phyloP scores from a whole-genome alignment of 2,329 filamentous ascomycete species.

The Alternaria consortialis region DNA sequence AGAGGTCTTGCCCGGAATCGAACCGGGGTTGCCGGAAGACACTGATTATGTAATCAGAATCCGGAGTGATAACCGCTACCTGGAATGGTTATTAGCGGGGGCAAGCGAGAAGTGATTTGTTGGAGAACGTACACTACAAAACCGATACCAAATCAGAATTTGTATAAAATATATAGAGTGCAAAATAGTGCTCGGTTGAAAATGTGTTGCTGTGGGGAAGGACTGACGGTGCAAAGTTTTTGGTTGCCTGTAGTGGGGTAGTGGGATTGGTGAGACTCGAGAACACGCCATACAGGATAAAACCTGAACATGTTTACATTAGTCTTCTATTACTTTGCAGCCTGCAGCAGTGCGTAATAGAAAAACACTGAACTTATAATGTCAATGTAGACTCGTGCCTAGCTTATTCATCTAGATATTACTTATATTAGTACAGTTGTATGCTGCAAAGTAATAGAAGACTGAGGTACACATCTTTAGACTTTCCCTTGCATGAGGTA shows the following conservation, averaged over 20 bases:
- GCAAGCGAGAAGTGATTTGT: conserved; percentile 2
- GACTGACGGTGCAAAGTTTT: background rate
- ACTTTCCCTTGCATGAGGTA: too few relatives aligned
- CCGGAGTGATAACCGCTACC: conserved; percentile 40
- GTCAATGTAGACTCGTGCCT: too few relatives aligned
- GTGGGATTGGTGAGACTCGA: background rate
- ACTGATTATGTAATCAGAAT: conserved; percentile 32
- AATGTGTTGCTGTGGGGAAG: background rate
- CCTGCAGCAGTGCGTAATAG: too few relatives aligned
- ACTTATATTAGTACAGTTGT: too few relatives aligned
- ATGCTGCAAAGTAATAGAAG: too few relatives aligned
- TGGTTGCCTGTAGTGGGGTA: background rate
- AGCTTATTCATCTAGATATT: too few relatives aligned
- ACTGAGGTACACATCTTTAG: too few relatives aligned
- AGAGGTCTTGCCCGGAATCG: conserved; percentile 35
- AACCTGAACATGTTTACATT: too few relatives aligned
- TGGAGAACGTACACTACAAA: conserved; percentile 25
- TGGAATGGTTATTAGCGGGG: conserved; percentile 10
- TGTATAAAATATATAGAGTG: background rate
- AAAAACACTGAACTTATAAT: too few relatives aligned
- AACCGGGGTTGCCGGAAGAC: conserved; percentile 38
- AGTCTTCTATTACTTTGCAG: too few relatives aligned
- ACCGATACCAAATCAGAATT: conserved; percentile 2
- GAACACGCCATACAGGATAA: background rate
- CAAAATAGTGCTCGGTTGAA: background rate